phyloP scores from a whole-genome alignment of 2,329 filamentous ascomycete species.

The Pseudogymnoascus sp. region DNA sequence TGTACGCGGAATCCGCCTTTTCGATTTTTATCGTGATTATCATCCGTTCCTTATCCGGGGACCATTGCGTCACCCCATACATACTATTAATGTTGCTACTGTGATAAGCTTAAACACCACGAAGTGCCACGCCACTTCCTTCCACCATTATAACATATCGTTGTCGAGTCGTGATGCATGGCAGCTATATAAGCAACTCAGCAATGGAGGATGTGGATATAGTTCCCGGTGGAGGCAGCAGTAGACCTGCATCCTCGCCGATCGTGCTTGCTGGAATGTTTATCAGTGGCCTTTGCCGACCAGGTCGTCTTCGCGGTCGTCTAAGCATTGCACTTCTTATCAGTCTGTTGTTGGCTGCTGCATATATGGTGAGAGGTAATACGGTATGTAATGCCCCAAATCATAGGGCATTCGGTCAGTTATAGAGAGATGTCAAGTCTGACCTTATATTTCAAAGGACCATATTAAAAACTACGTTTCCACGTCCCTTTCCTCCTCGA shows the following conservation, averaged over 20 bases:
- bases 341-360: constrained; percentile 13
- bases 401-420: not conserved
- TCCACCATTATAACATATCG: not conserved
- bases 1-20: not conserved
- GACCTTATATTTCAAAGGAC: not conserved
- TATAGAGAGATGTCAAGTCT: not conserved
- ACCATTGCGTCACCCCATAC: constrained; percentile 4
- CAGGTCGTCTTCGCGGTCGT: constrained; percentile 16
- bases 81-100: not conserved
- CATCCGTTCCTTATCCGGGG: not conserved
- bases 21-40: constrained; percentile 1
- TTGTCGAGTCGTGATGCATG: not conserved
- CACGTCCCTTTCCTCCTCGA: not conserved
- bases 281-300: constrained; percentile 16
- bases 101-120: not conserved
- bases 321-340: constrained; percentile 12
- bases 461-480: not conserved
- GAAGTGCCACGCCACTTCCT: not conserved
- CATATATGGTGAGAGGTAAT: not conserved
- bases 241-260: constrained; percentile 10
- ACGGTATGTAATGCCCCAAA: not conserved
- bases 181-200: not conserved
- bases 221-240: not conserved
- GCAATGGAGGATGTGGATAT: constrained; percentile 1
- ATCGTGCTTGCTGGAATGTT: constrained; percentile 15